Conservation (phyloP, 352 stramenopile genomes). For the Pythium monospermum region DNA sequence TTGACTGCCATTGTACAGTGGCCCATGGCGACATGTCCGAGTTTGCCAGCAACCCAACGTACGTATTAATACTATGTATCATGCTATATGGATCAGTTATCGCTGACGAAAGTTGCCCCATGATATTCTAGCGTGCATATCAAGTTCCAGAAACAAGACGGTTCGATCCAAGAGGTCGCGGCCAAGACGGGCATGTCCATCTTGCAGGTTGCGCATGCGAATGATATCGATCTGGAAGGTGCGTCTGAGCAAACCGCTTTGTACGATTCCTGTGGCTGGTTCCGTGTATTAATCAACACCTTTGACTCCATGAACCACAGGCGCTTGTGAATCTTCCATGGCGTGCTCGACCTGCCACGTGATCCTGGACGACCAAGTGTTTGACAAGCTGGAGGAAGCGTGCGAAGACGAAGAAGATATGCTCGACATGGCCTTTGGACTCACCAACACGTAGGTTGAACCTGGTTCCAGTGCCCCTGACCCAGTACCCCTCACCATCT, state of each 20-base stretch:
- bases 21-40: slow-evolving; percentile 54
- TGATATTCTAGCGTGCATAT: slow-evolving; percentile 53
- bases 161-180: slow-evolving; percentile 50
- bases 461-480: no score
- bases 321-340: slow-evolving; percentile 92
- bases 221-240: slow-evolving; percentile 94
- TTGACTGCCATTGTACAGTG: slow-evolving; percentile 5
- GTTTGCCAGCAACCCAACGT: slow-evolving; percentile 62
- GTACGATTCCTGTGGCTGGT: no score
- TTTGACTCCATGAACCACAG: slow-evolving; percentile 25
- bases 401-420: slow-evolving; percentile 99
- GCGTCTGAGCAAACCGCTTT: background rate
- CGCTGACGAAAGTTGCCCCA: no score
- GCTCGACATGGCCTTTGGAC: slow-evolving; percentile 98
- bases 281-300: background rate
- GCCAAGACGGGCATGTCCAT: slow-evolving; percentile 82
- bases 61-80: slow-evolving; percentile 8
- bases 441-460: slow-evolving; percentile 88
- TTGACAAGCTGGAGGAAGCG: slow-evolving; percentile 86
- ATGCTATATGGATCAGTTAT: background rate
- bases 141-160: slow-evolving; percentile 67
- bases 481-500: no score
- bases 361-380: slow-evolving; percentile 92
- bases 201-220: slow-evolving; percentile 90
- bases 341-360: slow-evolving; percentile 99